phyloP scores from a whole-genome alignment of 371 early-diverging fungal species.

The Mortierella sp. region DNA sequence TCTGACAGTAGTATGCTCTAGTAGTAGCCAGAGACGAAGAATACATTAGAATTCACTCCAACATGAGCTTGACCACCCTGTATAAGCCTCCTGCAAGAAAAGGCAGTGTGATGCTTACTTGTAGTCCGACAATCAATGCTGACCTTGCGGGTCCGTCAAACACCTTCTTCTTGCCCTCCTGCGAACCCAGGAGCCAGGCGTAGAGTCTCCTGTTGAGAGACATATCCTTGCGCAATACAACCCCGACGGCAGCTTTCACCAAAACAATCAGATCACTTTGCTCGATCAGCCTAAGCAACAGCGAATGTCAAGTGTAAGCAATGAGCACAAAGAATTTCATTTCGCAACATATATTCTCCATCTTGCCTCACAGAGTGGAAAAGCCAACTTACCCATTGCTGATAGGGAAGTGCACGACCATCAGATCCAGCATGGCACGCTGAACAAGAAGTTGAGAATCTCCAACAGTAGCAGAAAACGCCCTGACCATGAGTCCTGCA shows the following conservation, averaged over 20 bases:
- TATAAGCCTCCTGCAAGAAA: not conserved
- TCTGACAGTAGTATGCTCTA: conserved; percentile 68
- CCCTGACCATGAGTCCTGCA: conserved; percentile 80
- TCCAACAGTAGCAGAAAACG: conserved; percentile 78
- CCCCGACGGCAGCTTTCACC: conserved; percentile 78
- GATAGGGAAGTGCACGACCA: conserved; percentile 85
- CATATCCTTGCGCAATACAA: conserved; percentile 94
- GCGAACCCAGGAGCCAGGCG: conserved; percentile 85
- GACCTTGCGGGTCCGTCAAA: conserved; percentile 62
- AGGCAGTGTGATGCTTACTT: conserved; percentile 28
- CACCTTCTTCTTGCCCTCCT: conserved; percentile 60
- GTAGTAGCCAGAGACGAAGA: not conserved
- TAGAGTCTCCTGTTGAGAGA: conserved; percentile 93
- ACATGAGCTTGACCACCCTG: no score
- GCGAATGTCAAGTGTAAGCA: not conserved
- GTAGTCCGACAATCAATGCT: conserved; percentile 57
- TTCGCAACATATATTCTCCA: not conserved
- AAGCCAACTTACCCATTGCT: conserved; percentile 66
- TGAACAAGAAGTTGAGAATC: conserved; percentile 88
- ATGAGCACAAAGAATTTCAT: not conserved
- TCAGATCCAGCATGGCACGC: conserved; percentile 87
- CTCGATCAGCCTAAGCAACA: conserved; percentile 66
- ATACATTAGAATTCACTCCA: not conserved
- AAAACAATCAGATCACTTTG: conserved; percentile 76
- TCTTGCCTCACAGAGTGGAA: not conserved